These are phyloP conservation scores for Rosa rugosa DNA, from an alignment of 306 rosid genomes.

Conservation along the genomic window DNA sequence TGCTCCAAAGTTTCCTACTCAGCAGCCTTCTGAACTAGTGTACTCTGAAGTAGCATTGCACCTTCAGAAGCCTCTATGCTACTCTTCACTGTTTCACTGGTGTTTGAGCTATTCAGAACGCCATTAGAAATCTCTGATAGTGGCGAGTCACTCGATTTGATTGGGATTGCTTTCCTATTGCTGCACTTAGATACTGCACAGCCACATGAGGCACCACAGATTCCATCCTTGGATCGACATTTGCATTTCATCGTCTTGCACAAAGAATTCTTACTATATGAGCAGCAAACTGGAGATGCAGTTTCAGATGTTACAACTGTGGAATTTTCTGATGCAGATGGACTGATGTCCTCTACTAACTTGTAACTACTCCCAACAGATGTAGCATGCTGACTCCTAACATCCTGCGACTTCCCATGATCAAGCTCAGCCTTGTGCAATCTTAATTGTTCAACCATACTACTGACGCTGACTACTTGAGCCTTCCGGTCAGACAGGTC, in stretches of 20 bases:
- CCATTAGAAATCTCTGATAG: constrained; percentile 38
- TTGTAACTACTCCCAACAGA: too few species aligned
- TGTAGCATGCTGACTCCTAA: too few species aligned
- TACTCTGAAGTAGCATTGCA: constrained; percentile 52
- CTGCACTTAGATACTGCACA: constrained; percentile 66
- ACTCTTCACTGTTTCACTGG: too few species aligned
- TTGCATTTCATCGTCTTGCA: constrained; percentile 86
- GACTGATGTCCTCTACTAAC: too few species aligned
- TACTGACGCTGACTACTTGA: too few species aligned
- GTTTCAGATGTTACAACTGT: constrained; percentile 35
- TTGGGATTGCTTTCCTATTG: constrained; percentile 50
- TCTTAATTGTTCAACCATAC: too few species aligned
- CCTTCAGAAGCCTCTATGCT: constrained; percentile 44
- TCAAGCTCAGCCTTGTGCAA: too few species aligned
- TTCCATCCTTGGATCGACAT: constrained; percentile 77
- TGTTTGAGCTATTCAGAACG: constrained; percentile 23
- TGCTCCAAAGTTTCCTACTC: too few species aligned
- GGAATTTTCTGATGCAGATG: too few species aligned
- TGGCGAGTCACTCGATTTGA: constrained; percentile 29
- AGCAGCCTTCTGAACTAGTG: constrained; percentile 52
- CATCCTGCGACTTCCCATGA: too few species aligned
- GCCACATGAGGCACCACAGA: constrained; percentile 80
- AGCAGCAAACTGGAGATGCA: constrained; percentile 61
- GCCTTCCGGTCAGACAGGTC: too few species aligned
- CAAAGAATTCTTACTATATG: constrained; percentile 71